Percentiles rank a stretch among this genome's conserved stretches.
Conservation (phyloP, 2,329 filamentous ascomycete species). For the Lecanosticta acicola region DNA sequence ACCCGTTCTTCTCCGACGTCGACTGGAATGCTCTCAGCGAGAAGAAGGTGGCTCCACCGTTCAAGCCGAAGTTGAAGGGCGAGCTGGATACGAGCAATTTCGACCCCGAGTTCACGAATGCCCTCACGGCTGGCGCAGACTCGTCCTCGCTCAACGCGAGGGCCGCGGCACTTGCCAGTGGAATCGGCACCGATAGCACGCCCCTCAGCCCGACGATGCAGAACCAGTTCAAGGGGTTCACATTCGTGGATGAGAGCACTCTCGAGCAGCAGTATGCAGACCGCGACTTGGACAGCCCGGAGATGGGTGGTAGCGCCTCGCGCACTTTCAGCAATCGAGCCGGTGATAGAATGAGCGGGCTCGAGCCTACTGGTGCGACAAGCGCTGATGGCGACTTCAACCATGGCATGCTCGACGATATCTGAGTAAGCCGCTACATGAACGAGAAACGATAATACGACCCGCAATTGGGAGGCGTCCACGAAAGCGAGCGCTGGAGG, state of each 20-base stretch:
- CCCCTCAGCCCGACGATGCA: constrained; percentile 93
- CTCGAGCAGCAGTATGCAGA: constrained; percentile 73
- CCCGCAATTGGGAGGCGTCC: not conserved
- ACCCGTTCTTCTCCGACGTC: constrained; percentile 90
- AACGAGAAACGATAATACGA: constrained; percentile 2
- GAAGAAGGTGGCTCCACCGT: constrained; percentile 91
- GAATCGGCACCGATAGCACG: constrained; percentile 76
- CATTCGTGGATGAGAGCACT: constrained; percentile 95
- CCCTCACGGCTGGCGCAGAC: constrained; percentile 76
- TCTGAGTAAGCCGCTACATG: constrained; percentile 15
- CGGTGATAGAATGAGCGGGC: constrained; percentile 49
- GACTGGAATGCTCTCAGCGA: constrained; percentile 84
- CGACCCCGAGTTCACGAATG: constrained; percentile 96
- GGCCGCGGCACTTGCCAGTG: constrained; percentile 77
- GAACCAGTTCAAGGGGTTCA: constrained; percentile 97
- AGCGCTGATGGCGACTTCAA: constrained; percentile 44
- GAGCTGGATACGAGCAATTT: constrained; percentile 97
- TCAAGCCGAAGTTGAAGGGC: constrained; percentile 95
- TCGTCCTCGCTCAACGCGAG: constrained; percentile 79
- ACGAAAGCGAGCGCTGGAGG: not conserved
- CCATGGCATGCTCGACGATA: constrained; percentile 38
- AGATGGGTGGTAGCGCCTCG: constrained; percentile 27
- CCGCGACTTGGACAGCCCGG: constrained; percentile 37
- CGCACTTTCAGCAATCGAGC: constrained; percentile 35
- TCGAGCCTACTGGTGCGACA: constrained; percentile 35